Evolutionary conservation across 2,329 filamentous ascomycete genomes (phyloP).

Genomic region (Fusarium ramigenum): DNA sequence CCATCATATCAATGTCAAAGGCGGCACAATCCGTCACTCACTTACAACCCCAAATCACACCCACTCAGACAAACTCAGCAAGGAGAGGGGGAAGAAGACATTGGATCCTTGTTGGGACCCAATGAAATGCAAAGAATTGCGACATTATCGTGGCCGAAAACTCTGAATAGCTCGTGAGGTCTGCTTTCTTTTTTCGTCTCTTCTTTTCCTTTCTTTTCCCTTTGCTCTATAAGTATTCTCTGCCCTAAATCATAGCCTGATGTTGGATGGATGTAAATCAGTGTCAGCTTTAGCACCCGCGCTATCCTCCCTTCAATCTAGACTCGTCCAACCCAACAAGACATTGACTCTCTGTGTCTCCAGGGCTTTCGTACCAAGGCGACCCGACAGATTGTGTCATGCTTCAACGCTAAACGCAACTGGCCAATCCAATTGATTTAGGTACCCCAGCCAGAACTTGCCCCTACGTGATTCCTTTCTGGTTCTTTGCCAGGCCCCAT

Average conservation of each 20-base stretch:
- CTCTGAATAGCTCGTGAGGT: background rate
- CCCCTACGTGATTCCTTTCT: conserved; percentile 39
- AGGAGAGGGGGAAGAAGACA: conserved; percentile 11
- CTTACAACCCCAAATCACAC: conserved; percentile 23
- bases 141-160: background rate
- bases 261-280: background rate
- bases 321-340: conserved; percentile 15
- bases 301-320: conserved; percentile 8
- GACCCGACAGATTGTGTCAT: conserved; percentile 50
- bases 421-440: conserved; percentile 41
- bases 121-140: conserved; percentile 4
- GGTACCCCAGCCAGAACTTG: conserved; percentile 45
- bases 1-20: background rate
- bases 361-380: conserved; percentile 29
- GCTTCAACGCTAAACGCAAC: conserved; percentile 40
- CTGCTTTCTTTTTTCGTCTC: conserved; percentile 3
- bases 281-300: conserved; percentile 10
- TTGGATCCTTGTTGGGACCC: conserved; percentile 5
- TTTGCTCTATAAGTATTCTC: background rate
- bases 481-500: conserved; percentile 33
- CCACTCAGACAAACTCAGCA: background rate
- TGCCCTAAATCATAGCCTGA: background rate
- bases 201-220: background rate
- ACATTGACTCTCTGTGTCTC: conserved; percentile 14
- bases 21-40: conserved; percentile 23